Conservation (phyloP, 140 eudicot genomes). For the Oenanthe javanica region DNA sequence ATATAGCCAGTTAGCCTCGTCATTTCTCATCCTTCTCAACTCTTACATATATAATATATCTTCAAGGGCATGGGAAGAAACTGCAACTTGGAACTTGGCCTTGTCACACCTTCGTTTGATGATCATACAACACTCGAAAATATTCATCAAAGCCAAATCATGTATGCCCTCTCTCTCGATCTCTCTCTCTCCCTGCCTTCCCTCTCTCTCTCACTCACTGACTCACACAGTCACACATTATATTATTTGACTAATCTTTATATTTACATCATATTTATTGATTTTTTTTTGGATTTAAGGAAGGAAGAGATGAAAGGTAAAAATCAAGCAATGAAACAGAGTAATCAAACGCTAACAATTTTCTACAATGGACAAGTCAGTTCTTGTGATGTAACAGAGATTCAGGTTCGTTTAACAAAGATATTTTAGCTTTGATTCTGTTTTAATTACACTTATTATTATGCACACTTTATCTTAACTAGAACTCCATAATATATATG, state of each 20-base stretch:
- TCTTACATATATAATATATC: background rate
- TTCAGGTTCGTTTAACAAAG: constrained; percentile 30
- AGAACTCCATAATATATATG: background rate
- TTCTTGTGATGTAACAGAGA: constrained; percentile 53
- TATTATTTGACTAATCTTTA: no score
- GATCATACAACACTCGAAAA: background rate
- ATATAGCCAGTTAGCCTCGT: background rate
- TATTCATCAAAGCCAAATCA: background rate
- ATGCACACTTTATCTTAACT: no score
- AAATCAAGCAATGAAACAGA: constrained; percentile 7
- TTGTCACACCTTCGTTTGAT: constrained; percentile 10
- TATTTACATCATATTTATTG: background rate
- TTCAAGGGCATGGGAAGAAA: background rate
- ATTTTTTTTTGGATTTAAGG: constrained; percentile 14
- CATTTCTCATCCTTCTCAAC: background rate
- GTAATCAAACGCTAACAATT: constrained; percentile 31
- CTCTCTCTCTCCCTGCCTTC: background rate
- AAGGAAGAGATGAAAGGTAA: constrained; percentile 5
- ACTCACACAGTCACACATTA: no score
- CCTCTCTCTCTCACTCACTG: background rate
- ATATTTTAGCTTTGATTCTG: background rate
- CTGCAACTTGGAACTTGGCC: constrained; percentile 17
- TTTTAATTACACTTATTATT: background rate
- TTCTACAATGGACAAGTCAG: constrained; percentile 38
- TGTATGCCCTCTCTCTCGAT: background rate